A percentile compares a stretch with the other conserved stretches of the same genome.
Evolutionary conservation across 148 eudicot species (phyloP).

Genomic region (Rhododendron molle): DNA sequence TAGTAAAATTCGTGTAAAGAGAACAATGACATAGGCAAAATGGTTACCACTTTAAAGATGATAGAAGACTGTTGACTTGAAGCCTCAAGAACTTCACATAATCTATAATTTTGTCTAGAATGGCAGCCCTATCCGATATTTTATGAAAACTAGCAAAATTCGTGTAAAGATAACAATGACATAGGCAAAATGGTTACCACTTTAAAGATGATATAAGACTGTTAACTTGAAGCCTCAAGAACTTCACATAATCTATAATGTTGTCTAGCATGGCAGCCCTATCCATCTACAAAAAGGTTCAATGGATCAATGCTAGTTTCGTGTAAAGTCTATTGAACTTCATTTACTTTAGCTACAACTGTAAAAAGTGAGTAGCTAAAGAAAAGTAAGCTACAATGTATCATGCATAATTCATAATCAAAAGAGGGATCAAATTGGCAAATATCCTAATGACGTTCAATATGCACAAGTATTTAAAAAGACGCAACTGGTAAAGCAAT

Average conservation of each 20-base stretch:
- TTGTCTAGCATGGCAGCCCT: constrained; percentile 67
- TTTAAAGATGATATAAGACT: neutral
- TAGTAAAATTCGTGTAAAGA: neutral
- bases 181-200: too few relatives aligned
- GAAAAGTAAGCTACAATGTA: too few relatives aligned
- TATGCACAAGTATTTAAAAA: neutral
- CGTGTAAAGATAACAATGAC: neutral
- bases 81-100: constrained; percentile 62
- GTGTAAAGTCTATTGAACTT: neutral
- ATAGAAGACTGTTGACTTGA: constrained; percentile 34
- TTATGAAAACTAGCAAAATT: neutral
- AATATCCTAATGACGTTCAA: neutral
- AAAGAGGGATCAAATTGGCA: neutral
- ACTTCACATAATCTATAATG: constrained; percentile 58
- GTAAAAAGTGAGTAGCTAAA: too few relatives aligned
- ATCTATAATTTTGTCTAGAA: constrained; percentile 58
- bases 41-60: neutral
- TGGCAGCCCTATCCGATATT: constrained; percentile 52
- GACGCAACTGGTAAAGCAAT: neutral
- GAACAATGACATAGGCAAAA: neutral
- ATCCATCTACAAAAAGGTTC: constrained; percentile 16
- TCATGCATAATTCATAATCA: neutral
- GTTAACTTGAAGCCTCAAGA: constrained; percentile 57
- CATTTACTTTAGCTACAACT: too few relatives aligned
- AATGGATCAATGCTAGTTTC: neutral